Evolutionary conservation across 1,284 basidiomycete species (phyloP).

Genomic region (Cutaneotrichosporon mucoides): DNA sequence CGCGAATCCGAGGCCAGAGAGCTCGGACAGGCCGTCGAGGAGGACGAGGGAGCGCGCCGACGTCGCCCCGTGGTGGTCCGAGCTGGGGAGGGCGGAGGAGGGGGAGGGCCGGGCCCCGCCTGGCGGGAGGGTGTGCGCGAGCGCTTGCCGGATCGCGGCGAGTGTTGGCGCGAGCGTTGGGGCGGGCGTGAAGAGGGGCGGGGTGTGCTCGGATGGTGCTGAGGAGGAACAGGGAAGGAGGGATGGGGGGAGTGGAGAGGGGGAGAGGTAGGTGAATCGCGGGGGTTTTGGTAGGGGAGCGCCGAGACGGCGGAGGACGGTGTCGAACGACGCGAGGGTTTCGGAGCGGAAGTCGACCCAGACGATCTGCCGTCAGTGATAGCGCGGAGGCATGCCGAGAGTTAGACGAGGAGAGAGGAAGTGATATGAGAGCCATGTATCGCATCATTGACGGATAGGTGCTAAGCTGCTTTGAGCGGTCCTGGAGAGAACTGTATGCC

Average conservation of each 20-base stretch:
- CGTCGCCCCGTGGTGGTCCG: too few species aligned
- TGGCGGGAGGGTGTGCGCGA: background rate
- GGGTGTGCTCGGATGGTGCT: constrained; percentile 14
- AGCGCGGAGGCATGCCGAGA: background rate
- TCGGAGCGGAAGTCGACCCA: constrained; percentile 43
- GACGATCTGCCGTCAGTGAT: constrained; percentile 20
- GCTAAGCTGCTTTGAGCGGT: too few species aligned
- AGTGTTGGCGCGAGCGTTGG: constrained; percentile 28
- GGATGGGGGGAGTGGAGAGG: constrained; percentile 30
- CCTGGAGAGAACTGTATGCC: too few species aligned
- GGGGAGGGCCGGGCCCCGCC: too few species aligned
- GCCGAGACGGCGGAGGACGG: constrained; percentile 10
- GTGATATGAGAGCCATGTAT: too few species aligned
- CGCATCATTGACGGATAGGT: too few species aligned
- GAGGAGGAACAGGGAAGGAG: constrained; percentile 1
- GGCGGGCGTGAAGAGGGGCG: constrained; percentile 25
- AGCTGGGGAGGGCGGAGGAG: too few species aligned
- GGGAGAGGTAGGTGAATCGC: constrained; percentile 27
- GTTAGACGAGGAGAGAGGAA: too few species aligned
- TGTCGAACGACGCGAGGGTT: constrained; percentile 30
- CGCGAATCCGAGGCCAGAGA: constrained; percentile 33
- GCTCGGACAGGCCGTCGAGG: constrained; percentile 40
- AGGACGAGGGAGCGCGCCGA: constrained; percentile 24
- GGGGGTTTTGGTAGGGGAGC: constrained; percentile 5
- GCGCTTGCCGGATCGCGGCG: constrained; percentile 10